Evolutionary conservation across 1,139 yeast species (phyloP).

Genomic region (Zygotorulaspora mrakii): DNA sequence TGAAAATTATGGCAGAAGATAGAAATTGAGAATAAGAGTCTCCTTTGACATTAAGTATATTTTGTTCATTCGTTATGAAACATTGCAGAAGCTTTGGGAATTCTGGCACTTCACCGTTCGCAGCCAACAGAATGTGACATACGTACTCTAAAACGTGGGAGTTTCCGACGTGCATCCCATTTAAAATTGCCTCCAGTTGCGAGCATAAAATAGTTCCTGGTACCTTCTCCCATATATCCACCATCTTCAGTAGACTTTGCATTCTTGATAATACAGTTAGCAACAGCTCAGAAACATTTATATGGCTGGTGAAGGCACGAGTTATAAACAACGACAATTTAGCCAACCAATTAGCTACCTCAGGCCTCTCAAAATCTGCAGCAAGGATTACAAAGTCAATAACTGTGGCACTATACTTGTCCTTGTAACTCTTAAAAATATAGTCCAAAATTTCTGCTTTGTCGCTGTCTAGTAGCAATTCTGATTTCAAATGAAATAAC

Average conservation of each 20-base stretch:
- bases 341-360: slow-evolving; percentile 36
- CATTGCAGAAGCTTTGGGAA: slow-evolving; percentile 60
- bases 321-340: slow-evolving; percentile 58
- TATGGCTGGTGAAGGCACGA: slow-evolving; percentile 56
- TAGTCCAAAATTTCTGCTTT: slow-evolving; percentile 23
- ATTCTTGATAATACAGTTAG: slow-evolving; percentile 36
- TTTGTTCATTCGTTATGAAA: slow-evolving; percentile 50
- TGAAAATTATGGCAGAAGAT: slow-evolving; percentile 44
- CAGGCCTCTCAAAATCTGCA: slow-evolving; percentile 19
- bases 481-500: slow-evolving; percentile 4
- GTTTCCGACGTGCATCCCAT: slow-evolving; percentile 48
- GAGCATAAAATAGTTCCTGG: slow-evolving; percentile 54
- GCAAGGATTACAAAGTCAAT: slow-evolving; percentile 26
- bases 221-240: slow-evolving; percentile 39
- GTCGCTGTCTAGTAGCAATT: slow-evolving; percentile 22
- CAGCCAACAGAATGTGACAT: slow-evolving; percentile 40
- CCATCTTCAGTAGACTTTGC: slow-evolving; percentile 22
- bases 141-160: slow-evolving; percentile 45
- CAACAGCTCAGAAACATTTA: slow-evolving; percentile 40
- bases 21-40: slow-evolving; percentile 39
- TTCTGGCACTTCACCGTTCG: slow-evolving; percentile 42
- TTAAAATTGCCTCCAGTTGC: slow-evolving; percentile 62
- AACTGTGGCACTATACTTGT: slow-evolving; percentile 35
- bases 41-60: slow-evolving; percentile 20
- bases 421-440: slow-evolving; percentile 25